Evolutionary conservation across 805 yeast genomes (phyloP).

Genomic region (Pichia kluyveri): DNA sequence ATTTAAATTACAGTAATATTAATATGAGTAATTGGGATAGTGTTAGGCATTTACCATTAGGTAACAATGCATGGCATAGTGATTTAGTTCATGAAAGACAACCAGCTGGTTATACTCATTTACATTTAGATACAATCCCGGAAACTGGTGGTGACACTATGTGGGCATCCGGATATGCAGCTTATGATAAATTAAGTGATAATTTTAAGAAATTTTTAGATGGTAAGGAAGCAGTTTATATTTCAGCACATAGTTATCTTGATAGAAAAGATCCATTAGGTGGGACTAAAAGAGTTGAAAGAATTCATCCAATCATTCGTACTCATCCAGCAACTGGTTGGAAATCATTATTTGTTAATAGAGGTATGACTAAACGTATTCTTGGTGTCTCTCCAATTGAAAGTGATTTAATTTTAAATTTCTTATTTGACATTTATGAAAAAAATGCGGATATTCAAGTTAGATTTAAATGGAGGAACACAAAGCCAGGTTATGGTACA

Average conservation of each 20-base stretch:
- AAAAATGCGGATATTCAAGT: conserved; percentile 49
- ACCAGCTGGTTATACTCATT: conserved; percentile 48
- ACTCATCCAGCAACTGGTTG: conserved; percentile 60
- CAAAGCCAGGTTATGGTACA: conserved; percentile 31
- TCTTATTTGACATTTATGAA: conserved; percentile 38
- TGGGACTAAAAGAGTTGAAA: conserved; percentile 37
- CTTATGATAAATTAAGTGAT: conserved; percentile 46
- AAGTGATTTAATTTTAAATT: conserved; percentile 37
- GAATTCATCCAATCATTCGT: conserved; percentile 53
- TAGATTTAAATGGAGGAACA: conserved; percentile 38
- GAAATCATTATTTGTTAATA: conserved; percentile 47
- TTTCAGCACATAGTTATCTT: conserved; percentile 31
- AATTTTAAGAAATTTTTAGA: conserved; percentile 42
- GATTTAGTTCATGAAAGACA: conserved; percentile 43
- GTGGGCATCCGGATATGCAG: conserved; percentile 50
- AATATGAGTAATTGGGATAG: conserved; percentile 14
- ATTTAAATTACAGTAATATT: conserved; percentile 13
- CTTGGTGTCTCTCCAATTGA: conserved; percentile 45
- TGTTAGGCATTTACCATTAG: conserved; percentile 5
- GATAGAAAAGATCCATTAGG: conserved; percentile 35
- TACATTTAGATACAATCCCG: conserved; percentile 45
- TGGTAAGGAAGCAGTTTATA: conserved; percentile 38
- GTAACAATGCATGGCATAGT: conserved; percentile 37
- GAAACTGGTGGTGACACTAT: conserved; percentile 46
- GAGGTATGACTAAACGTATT: conserved; percentile 41